A percentile compares a stretch with the other conserved stretches of the same genome.
phyloP scores from a whole-genome alignment of 1,139 yeast genomes.

The Hyphopichia burtonii region DNA sequence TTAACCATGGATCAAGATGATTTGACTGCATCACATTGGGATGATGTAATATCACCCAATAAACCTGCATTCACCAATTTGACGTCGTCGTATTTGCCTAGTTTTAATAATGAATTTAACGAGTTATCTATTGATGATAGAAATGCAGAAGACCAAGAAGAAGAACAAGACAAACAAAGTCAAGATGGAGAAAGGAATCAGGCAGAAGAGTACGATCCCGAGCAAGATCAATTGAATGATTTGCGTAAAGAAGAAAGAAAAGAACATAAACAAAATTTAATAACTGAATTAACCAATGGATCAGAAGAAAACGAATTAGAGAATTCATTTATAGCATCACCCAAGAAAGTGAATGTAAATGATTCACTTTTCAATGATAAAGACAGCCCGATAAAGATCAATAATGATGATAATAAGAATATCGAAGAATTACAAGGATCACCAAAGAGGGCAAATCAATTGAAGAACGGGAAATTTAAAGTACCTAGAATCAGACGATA shows the following conservation, averaged over 20 bases:
- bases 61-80: constrained; percentile 10
- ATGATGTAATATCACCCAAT: constrained; percentile 29
- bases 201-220: constrained; percentile 18
- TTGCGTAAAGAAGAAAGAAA: constrained; percentile 33
- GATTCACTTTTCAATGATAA: constrained; percentile 37
- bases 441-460: constrained; percentile 28
- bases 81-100: constrained; percentile 13
- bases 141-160: constrained; percentile 18
- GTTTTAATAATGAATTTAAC: constrained; percentile 25
- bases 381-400: constrained; percentile 30
- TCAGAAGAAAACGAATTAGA: constrained; percentile 26
- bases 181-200: constrained; percentile 6
- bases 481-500: constrained; percentile 47
- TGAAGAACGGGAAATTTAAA: constrained; percentile 26
- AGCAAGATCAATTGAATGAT: constrained; percentile 33
- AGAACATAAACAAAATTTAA: constrained; percentile 33
- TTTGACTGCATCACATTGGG: constrained; percentile 39
- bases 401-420: constrained; percentile 5
- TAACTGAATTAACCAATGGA: constrained; percentile 37
- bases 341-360: constrained; percentile 15
- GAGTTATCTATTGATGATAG: constrained; percentile 19
- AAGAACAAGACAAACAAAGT: constrained; percentile 14
- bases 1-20: constrained; percentile 32
- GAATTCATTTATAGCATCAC: constrained; percentile 19
- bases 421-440: constrained; percentile 16